Conservation (phyloP, 352 stramenopile species). For the Phytophthora multivora region DNA sequence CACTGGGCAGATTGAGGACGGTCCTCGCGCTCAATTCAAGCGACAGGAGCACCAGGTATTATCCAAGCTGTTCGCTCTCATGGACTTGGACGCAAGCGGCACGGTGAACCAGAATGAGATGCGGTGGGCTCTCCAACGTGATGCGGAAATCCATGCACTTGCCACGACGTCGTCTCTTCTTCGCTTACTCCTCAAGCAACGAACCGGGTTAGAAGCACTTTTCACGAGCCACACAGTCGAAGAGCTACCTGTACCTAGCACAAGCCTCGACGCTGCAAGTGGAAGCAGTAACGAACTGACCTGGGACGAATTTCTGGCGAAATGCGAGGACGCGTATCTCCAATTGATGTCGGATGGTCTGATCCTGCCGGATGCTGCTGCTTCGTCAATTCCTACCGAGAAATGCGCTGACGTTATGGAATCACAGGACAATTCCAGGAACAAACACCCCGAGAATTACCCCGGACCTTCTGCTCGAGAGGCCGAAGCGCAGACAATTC, state of each 20-base stretch:
- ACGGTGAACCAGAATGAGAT: slow-evolving; percentile 71
- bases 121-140: slow-evolving; percentile 63
- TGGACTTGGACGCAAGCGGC: slow-evolving; percentile 70
- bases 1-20: background rate
- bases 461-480: slow-evolving; percentile 19
- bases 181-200: slow-evolving; percentile 62
- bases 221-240: slow-evolving; percentile 18
- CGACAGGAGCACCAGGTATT: slow-evolving; percentile 44
- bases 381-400: background rate
- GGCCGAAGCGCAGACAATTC: slow-evolving; percentile 54
- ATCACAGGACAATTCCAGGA: no score
- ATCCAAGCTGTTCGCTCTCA: slow-evolving; percentile 54
- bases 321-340: slow-evolving; percentile 55
- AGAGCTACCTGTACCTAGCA: background rate
- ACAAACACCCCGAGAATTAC: background rate
- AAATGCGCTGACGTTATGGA: no score
- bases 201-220: slow-evolving; percentile 32
- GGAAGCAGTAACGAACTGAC: slow-evolving; percentile 41
- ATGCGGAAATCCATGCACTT: slow-evolving; percentile 56
- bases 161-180: slow-evolving; percentile 55
- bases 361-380: slow-evolving; percentile 12
- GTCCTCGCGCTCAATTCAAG: slow-evolving; percentile 31
- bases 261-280: background rate
- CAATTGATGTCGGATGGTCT: slow-evolving; percentile 47
- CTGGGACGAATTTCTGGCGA: slow-evolving; percentile 55